A percentile compares a stretch with the other conserved stretches of the same genome.
These are phyloP conservation scores for Lolium rigidum DNA, from an alignment of 176 grass and related monocot genomes.

Conservation along the genomic window DNA sequence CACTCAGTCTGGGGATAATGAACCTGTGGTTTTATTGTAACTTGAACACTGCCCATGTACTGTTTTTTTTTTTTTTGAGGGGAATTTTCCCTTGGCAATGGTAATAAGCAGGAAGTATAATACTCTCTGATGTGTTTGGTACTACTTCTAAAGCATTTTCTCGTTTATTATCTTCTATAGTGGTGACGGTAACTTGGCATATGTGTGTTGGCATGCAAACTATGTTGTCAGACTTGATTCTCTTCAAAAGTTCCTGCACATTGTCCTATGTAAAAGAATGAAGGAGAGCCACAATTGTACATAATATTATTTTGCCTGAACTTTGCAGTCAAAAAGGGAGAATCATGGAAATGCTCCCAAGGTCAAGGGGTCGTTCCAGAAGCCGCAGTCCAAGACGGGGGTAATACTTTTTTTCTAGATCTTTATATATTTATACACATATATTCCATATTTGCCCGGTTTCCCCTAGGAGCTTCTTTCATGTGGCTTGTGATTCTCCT, in stretches of 20 bases:
- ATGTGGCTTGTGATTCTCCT: neutral
- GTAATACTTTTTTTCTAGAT: constrained; percentile 40
- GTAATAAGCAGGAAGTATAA: neutral
- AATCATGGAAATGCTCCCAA: constrained; percentile 66
- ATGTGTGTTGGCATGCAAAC: neutral
- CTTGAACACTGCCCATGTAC: neutral
- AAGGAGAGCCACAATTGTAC: neutral
- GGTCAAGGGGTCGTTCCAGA: constrained; percentile 70
- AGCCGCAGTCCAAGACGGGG: constrained; percentile 85
- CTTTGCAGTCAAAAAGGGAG: constrained; percentile 77
- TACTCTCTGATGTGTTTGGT: neutral
- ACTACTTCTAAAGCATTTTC: neutral
- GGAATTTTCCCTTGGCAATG: neutral
- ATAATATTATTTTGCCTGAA: constrained; percentile 26
- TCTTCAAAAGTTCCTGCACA: neutral
- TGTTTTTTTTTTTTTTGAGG: neutral
- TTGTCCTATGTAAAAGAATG: neutral
- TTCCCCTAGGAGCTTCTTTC: neutral
- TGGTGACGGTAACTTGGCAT: constrained; percentile 1
- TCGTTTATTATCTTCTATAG: neutral
- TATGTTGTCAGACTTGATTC: neutral
- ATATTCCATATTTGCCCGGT: neutral
- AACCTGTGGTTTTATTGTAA: constrained; percentile 1
- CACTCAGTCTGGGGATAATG: neutral
- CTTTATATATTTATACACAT: neutral